Conservation (phyloP, 306 rosid species). For the Malus fusca region DNA sequence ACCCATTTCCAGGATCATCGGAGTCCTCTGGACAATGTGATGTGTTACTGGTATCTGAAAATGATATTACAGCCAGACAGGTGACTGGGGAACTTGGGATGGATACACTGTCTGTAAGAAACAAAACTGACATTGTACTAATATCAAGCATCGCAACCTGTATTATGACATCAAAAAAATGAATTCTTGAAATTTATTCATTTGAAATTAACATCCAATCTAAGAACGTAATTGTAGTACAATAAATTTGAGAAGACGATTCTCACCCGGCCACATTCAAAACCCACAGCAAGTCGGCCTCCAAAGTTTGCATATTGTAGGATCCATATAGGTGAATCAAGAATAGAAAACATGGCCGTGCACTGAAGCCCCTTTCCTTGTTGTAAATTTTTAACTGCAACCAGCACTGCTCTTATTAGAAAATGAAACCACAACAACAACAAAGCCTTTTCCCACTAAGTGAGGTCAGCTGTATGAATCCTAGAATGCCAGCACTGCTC, state of each 20-base stretch:
- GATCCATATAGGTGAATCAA: slow-evolving; percentile 48
- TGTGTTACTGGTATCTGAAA: slow-evolving; percentile 34
- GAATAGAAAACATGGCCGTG: slow-evolving; percentile 50
- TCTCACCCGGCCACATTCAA: slow-evolving; percentile 72
- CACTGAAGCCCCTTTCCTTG: slow-evolving; percentile 58
- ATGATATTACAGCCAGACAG: slow-evolving; percentile 44
- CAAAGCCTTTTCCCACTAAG: too few relatives aligned
- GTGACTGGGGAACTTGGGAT: slow-evolving; percentile 44
- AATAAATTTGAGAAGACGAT: not conserved
- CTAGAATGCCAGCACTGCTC: slow-evolving; percentile 7
- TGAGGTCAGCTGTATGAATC: too few relatives aligned
- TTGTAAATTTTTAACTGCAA: slow-evolving; percentile 42
- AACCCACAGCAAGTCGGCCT: slow-evolving; percentile 58
- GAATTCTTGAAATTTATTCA: slow-evolving; percentile 11
- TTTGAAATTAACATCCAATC: not conserved
- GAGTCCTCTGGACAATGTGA: slow-evolving; percentile 30
- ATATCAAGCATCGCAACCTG: slow-evolving; percentile 85
- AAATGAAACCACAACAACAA: not conserved
- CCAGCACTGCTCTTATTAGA: slow-evolving; percentile 15
- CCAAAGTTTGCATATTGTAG: slow-evolving; percentile 58
- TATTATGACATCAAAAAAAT: slow-evolving; percentile 23
- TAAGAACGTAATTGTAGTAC: not conserved
- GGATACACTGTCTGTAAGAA: slow-evolving; percentile 48
- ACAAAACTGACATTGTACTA: slow-evolving; percentile 47
- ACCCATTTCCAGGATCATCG: slow-evolving; percentile 33